Conservation (phyloP, 768 basidiomycete genomes). For the Pulveroboletus sp. region DNA sequence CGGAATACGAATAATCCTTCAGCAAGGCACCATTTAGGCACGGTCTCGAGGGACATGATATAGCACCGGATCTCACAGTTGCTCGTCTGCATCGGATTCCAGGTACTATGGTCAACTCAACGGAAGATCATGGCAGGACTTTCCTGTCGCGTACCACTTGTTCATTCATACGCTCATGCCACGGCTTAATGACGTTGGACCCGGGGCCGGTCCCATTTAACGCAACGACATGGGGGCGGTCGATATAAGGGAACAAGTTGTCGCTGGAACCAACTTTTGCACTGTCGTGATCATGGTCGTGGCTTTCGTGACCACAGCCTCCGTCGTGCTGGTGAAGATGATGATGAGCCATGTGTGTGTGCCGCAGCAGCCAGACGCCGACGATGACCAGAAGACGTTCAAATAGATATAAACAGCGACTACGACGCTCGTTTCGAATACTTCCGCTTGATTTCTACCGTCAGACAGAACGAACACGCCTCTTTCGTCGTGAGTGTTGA, state of each 20-base stretch:
- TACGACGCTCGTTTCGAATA: no score
- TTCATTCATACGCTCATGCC: conserved; percentile 75
- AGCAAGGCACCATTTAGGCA: conserved; percentile 6
- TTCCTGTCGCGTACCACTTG: conserved; percentile 43
- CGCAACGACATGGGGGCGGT: conserved; percentile 74
- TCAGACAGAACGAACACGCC: no score
- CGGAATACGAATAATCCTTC: conserved; percentile 76
- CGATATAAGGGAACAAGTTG: conserved; percentile 71
- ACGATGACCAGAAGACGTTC: no score
- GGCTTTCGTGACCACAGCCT: conserved; percentile 54
- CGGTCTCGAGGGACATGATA: background rate
- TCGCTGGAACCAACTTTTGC: conserved; percentile 51
- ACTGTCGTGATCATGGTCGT: conserved; percentile 53
- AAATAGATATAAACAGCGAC: no score
- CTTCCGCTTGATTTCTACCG: no score
- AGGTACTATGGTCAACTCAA: conserved; percentile 48
- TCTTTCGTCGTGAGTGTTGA: conserved; percentile 13
- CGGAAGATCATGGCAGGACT: conserved; percentile 1
- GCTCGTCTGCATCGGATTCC: conserved; percentile 90
- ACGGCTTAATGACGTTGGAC: conserved; percentile 75
- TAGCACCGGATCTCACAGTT: conserved; percentile 52
- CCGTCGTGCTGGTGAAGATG: conserved; percentile 37
- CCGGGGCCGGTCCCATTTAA: conserved; percentile 59
- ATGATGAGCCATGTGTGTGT: conserved; percentile 17
- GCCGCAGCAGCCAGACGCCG: background rate